Evolutionary conservation across 2,329 filamentous ascomycete genomes (phyloP), one percentile per base, ranked within the genome.

Genomic region (Orbilia quercus): DNA sequence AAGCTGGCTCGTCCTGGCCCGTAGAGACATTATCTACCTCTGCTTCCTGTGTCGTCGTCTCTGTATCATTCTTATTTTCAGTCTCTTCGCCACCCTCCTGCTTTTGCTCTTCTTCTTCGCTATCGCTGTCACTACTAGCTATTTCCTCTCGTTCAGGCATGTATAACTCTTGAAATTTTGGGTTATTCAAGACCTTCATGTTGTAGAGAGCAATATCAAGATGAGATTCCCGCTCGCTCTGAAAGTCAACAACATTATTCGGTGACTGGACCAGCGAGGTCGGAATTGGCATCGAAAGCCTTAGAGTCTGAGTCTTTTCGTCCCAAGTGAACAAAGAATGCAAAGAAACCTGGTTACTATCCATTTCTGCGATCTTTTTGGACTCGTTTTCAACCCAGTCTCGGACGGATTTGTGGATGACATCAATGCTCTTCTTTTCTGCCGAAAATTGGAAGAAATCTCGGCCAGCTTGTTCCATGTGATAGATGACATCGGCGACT

Each of bases 351-450:
- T 60, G 65, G 25, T 66, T 66, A 16, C 48, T 55, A 16, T 73
- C 69, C 28, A 60, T 48, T 47, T 73, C 60, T 0, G 69, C 60
- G 7, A 62, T 53, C 22, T 57, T 66, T 14, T 31, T 20, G 12
- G 69, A 59, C 38, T 73, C 69, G 14, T 73, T 73, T 55, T 73
- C 69, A 1, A 73, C 69, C 69, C 69, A 73, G 31, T 73, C 69
- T 60, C 69, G 36, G 16, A 73, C 60, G 16, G 69, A 73, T n/a
- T 73, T 73, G 60, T 73, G 69, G 31, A 73, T 73, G 9, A 73
- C 54, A 51, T 66, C 69, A 40, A 73, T 73, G 14, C 47, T 55
- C 18, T 45, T 60, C 42, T 66, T 73, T 38, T 73, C 69, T 6
- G 53, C 31, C 9, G 69, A 73, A 18, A 73, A 73, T 25, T 73